phyloP scores from a whole-genome alignment of 176 grass and related monocot genomes.

The Triticum monococcum region DNA sequence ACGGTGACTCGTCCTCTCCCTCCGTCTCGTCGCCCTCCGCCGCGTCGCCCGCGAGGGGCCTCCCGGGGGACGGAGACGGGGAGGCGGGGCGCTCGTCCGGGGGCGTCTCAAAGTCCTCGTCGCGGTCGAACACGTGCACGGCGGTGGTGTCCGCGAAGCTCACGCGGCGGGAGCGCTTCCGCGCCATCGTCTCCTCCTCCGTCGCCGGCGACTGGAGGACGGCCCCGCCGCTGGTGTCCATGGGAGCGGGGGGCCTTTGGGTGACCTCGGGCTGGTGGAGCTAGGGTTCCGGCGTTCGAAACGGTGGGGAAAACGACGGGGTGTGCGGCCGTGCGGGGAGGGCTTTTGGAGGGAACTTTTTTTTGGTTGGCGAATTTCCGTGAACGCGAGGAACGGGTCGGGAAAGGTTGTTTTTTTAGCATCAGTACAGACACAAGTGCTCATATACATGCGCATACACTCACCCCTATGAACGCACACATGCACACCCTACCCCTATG shows the following conservation, averaged over 20 bases:
- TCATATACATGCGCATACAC: no score
- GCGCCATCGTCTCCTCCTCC: slow-evolving; percentile 64
- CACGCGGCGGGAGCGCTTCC: slow-evolving; percentile 78
- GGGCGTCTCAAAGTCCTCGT: slow-evolving; percentile 73
- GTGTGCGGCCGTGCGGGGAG: background rate
- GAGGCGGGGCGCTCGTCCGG: slow-evolving; percentile 41
- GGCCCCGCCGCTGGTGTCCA: slow-evolving; percentile 37
- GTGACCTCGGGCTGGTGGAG: background rate
- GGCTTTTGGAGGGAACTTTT: slow-evolving; percentile 46
- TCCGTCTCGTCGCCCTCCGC: slow-evolving; percentile 45
- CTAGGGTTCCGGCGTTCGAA: slow-evolving; percentile 54
- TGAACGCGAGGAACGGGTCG: background rate
- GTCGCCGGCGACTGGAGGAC: slow-evolving; percentile 38
- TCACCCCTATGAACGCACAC: no score
- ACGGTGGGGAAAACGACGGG: background rate
- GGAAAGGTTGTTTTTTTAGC: background rate
- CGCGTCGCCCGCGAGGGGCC: slow-evolving; percentile 18
- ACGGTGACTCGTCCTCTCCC: slow-evolving; percentile 40
- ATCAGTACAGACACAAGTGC: no score
- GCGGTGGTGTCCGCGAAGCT: slow-evolving; percentile 95
- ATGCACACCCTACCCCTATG: no score
- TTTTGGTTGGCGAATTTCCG: background rate
- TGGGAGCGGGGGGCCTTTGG: background rate
- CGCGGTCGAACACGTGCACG: slow-evolving; percentile 87
- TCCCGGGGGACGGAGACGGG: slow-evolving; percentile 14